Conservation (phyloP, 2,329 filamentous ascomycete species). For the Parasarocladium wereldwijsianum region DNA sequence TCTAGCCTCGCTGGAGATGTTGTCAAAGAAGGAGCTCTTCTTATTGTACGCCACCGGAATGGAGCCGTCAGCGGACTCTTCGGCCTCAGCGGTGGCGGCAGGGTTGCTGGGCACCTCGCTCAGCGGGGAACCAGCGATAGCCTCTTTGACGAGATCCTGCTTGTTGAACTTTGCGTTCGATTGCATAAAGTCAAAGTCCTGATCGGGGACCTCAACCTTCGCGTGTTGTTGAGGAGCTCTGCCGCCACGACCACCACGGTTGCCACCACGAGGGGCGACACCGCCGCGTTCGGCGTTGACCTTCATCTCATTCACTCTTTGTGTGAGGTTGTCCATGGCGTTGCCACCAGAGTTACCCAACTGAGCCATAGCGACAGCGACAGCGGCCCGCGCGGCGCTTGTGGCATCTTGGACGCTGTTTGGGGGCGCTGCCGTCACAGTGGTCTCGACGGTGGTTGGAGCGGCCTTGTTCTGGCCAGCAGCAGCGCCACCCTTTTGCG, state of each 20-base stretch:
- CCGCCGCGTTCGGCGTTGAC: slow-evolving; percentile 40
- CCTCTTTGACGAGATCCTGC: slow-evolving; percentile 62
- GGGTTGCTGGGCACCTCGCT: slow-evolving; percentile 35
- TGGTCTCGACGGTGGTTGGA: slow-evolving; percentile 20
- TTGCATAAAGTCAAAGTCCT: slow-evolving; percentile 80
- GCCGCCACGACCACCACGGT: slow-evolving; percentile 33
- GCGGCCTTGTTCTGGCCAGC: slow-evolving; percentile 12
- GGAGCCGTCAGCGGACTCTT: slow-evolving; percentile 25
- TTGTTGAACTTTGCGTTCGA: slow-evolving; percentile 34
- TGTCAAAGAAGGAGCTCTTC: slow-evolving; percentile 86
- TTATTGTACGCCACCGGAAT: slow-evolving; percentile 63
- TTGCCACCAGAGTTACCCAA: slow-evolving; percentile 32
- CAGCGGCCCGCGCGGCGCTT: slow-evolving; percentile 59
- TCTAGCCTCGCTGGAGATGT: slow-evolving; percentile 87
- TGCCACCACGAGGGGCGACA: slow-evolving; percentile 26
- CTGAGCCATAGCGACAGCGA: slow-evolving; percentile 69
- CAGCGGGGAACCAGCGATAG: slow-evolving; percentile 61
- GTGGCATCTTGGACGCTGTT: slow-evolving; percentile 49
- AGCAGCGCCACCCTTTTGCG: slow-evolving; percentile 21
- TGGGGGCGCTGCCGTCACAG: slow-evolving; percentile 19
- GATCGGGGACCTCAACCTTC: slow-evolving; percentile 77
- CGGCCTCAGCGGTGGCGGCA: slow-evolving; percentile 15
- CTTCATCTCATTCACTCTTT: slow-evolving; percentile 66
- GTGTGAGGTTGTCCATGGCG: slow-evolving; percentile 55
- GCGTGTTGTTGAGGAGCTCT: slow-evolving; percentile 22